Evolutionary conservation across 257 asterid genomes (phyloP), one percentile per base, ranked within the genome.

Genomic region (Cruciata laevipes): DNA sequence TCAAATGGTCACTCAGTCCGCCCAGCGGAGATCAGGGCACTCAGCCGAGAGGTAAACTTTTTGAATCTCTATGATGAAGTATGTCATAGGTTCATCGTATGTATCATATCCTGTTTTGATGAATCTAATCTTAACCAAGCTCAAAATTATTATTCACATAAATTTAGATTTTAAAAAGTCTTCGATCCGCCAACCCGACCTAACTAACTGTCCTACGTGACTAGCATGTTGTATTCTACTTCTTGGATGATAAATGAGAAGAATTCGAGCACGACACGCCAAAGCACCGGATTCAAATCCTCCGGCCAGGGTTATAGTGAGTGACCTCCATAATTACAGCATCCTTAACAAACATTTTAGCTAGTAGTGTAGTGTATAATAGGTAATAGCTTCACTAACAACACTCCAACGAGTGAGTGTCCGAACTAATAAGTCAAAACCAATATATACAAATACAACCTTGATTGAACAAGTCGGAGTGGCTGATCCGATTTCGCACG

Each of bases 381-480:
- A n/a, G n/a, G n/a, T 44, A 62, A 62, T 62, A 62, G 35, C 16
- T 35, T 62, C 66, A 62, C 40, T 17, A 62, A 62, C 49, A 31
- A 62, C 0, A 62, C 23, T 61, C 33, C 66, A 62, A 62, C 18
- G 2, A 57, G 47, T 31, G 31, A 55, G 21, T 71, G 65, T 57
- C 65, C 66, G 61, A 69, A 37, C 16, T 44, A 40, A 69, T 40
- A 69, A 52, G 24, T 52, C 72, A 65, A 65, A 35, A 30, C 12
- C 25, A 49, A 42, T 47, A 66, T n/a, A n/a, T n/a, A n/a, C n/a
- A n/a, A n/a, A n/a, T n/a, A n/a, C n/a, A n/a, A n/a, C n/a, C 16
- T 7, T 66, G 75, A 70, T 70, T 30, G 66, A 32, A 70, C 79
- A 65, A 70, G 51, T 69, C 71, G 52, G n/a, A 65, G 38, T 14